Percentiles rank a stretch among this genome's conserved stretches.
These are phyloP conservation scores for Pascua guehoae DNA, from an alignment of 1,284 basidiomycete genomes.

Conservation along the genomic window DNA sequence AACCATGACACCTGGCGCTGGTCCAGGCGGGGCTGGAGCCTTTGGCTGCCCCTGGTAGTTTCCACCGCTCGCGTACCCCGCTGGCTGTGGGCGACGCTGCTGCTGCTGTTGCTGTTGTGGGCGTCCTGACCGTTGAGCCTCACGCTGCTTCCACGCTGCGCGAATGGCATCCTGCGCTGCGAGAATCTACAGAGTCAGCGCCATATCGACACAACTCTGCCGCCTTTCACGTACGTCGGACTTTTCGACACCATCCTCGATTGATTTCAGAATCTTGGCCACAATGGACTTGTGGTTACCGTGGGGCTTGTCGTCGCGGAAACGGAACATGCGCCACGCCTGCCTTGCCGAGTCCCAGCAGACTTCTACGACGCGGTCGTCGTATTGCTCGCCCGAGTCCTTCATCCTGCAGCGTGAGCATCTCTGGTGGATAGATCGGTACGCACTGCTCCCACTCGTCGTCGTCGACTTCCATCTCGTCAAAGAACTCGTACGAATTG, in stretches of 20 bases:
- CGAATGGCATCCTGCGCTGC: slow-evolving; percentile 36
- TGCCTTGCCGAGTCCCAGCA: slow-evolving; percentile 69
- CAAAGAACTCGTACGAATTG: slow-evolving; percentile 75
- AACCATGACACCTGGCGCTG: slow-evolving; percentile 24
- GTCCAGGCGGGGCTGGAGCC: slow-evolving; percentile 1
- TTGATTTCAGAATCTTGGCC: slow-evolving; percentile 78
- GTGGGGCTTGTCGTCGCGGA: slow-evolving; percentile 83
- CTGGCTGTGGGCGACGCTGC: background rate
- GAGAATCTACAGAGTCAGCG: slow-evolving; percentile 60
- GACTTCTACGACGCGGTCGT: slow-evolving; percentile 92
- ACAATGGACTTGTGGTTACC: slow-evolving; percentile 82
- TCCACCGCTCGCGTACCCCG: too few species aligned
- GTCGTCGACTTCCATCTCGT: slow-evolving; percentile 79
- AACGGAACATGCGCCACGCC: slow-evolving; percentile 84
- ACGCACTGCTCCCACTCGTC: slow-evolving; percentile 88
- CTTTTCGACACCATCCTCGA: slow-evolving; percentile 85
- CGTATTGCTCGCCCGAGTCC: slow-evolving; percentile 74
- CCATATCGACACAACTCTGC: background rate
- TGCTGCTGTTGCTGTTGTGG: background rate
- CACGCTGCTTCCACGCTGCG: slow-evolving; percentile 41
- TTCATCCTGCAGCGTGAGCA: slow-evolving; percentile 64
- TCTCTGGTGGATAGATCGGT: background rate
- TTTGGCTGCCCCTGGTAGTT: slow-evolving; percentile 1
- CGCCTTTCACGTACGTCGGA: slow-evolving; percentile 58
- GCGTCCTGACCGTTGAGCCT: slow-evolving; percentile 8